Base-by-base conservation (phyloP, 1,284 basidiomycete species). In the Fomitopsis schrenkii region DNA sequence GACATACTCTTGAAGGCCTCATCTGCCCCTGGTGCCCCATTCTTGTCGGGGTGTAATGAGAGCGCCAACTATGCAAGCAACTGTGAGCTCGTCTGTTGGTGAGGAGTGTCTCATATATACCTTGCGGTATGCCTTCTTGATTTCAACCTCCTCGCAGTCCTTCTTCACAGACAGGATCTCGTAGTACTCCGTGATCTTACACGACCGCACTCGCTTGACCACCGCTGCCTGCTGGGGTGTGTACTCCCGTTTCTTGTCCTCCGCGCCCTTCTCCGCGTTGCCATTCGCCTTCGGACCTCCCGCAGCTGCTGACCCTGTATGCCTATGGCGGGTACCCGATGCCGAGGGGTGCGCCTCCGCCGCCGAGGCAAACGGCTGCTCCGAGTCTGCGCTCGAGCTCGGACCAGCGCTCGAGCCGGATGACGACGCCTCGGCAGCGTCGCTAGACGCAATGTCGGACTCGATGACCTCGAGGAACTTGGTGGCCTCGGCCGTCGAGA, bases 101-200 rank as follows among this genome's bases (percentile, higher is more conserved):
- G 57, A 69, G 64, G 40, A 40, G 12, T 33, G 33, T 9, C 42
- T 36, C 28, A 52, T 42, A 40, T 82, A 59, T 63, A 96, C 95
- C 85, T 98, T 99, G 63, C 95, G 86, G 82, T 99, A 99, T 19
- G 97, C 95, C 77, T 94, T 96, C 82, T 98, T 98, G 61, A 99
- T 85, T 58, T 98, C 95, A 8, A 77, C 83, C 68, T 98, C 97
- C 28, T 94, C 87, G 71, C 95, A 97, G 5, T 87, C 87, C 76
- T 85, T 90, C 74, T 95, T 90, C 61, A 99, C 74, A 2, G 85
- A 81, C 66, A 99, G 77, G 65, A 99, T 98, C 74, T 93, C 91
- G 76, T 99, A 99, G 75, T 97, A 99, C 72, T 95, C 90, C 53
- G 93, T 91, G 22, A 88, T 82, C 73, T 92, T 93, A 78, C 97